These are phyloP conservation scores for Psilocybe tampanensis DNA, from an alignment of 768 basidiomycete species.

Conservation along the genomic window DNA sequence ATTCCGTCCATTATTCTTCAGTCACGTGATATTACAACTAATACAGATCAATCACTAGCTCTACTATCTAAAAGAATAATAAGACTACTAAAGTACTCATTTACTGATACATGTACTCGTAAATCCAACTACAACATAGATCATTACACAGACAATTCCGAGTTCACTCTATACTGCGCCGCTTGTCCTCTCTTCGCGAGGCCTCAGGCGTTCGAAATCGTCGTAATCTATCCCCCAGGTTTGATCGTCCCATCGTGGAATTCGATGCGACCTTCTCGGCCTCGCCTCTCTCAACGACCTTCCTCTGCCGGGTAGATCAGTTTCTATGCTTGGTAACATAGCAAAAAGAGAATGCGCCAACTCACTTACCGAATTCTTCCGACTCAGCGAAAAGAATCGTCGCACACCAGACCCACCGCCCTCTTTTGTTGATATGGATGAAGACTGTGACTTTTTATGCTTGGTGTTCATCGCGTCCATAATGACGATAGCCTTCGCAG, in stretches of 20 bases:
- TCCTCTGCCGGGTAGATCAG: slow-evolving; percentile 12
- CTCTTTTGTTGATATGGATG: slow-evolving; percentile 16
- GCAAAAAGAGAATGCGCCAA: background rate
- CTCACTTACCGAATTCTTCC: slow-evolving; percentile 40
- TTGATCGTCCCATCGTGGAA: slow-evolving; percentile 26
- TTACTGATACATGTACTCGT: background rate
- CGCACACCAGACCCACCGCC: slow-evolving; percentile 24
- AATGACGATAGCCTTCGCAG: slow-evolving; percentile 66
- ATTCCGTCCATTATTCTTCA: background rate
- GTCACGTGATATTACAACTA: background rate
- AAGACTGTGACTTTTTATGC: slow-evolving; percentile 33
- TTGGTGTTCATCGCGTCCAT: slow-evolving; percentile 60
- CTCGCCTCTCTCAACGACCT: slow-evolving; percentile 12
- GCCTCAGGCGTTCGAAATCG: slow-evolving; percentile 40
- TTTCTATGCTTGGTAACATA: background rate
- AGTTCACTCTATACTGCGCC: slow-evolving; percentile 35
- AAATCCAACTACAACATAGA: background rate
- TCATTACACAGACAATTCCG: background rate
- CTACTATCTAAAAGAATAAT: too few species aligned
- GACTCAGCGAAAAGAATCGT: slow-evolving; percentile 40
- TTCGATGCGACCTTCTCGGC: slow-evolving; percentile 13
- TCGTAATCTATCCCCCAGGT: slow-evolving; percentile 35
- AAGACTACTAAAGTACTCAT: too few species aligned
- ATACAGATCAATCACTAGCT: too few species aligned
- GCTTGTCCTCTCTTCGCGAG: slow-evolving; percentile 36